These are phyloP conservation scores for Curvularia eragrostidis DNA, from an alignment of 2,329 filamentous ascomycete genomes.

Conservation along the genomic window DNA sequence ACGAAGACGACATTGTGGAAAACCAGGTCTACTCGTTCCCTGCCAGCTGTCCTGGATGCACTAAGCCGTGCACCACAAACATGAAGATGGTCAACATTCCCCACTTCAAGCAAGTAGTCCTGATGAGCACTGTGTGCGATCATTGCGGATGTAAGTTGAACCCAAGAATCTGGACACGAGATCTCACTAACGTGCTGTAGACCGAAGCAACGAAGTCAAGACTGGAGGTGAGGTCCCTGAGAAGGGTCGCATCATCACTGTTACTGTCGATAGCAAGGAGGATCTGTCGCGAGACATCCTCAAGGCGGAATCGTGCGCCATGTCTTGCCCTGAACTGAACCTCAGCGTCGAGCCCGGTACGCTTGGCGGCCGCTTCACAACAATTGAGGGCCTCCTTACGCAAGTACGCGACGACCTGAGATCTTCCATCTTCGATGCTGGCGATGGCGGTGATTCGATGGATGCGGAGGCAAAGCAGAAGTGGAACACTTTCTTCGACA, in stretches of 20 bases:
- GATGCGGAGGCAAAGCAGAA: conserved; percentile 66
- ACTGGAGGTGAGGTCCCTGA: conserved; percentile 92
- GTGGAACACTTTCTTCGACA: conserved; percentile 83
- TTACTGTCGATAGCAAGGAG: conserved; percentile 70
- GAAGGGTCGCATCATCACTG: conserved; percentile 81
- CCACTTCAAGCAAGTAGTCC: conserved; percentile 94
- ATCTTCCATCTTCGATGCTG: conserved; percentile 82
- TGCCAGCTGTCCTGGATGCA: conserved; percentile 88
- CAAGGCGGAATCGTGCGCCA: conserved; percentile 90
- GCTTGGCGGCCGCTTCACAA: conserved; percentile 94
- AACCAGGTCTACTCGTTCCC: conserved; percentile 94
- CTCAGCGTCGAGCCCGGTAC: conserved; percentile 92
- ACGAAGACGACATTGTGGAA: conserved; percentile 78
- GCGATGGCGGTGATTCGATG: conserved; percentile 83
- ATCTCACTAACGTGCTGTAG: conserved; percentile 25
- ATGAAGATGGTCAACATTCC: conserved; percentile 99
- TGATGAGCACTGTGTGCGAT: conserved; percentile 94
- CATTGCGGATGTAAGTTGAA: conserved; percentile 72
- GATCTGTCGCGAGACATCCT: conserved; percentile 93
- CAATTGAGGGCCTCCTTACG: conserved; percentile 89
- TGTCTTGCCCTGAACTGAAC: conserved; percentile 85
- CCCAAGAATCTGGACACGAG: background rate
- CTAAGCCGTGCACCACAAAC: conserved; percentile 83
- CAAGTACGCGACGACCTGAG: conserved; percentile 91
- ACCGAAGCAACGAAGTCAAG: conserved; percentile 96